A percentile compares a stretch with the other conserved stretches of the same genome.
These are phyloP conservation scores for Tetrapyrgos nigripes DNA, from an alignment of 1,284 basidiomycete genomes.

Conservation along the genomic window DNA sequence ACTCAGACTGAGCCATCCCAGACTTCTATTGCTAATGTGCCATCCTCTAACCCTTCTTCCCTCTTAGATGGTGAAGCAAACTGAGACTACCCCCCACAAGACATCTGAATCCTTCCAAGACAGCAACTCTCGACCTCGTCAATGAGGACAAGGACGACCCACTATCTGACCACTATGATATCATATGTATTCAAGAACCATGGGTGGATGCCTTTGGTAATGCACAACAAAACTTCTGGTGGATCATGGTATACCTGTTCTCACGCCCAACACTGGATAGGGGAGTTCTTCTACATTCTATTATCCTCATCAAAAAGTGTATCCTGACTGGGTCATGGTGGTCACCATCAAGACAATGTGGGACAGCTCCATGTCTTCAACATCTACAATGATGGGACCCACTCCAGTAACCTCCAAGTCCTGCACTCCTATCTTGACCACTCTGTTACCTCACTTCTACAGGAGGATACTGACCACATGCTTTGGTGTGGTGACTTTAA, in stretches of 20 bases:
- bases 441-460: background rate
- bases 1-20: no score
- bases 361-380: slow-evolving; percentile 30
- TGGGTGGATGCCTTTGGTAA: slow-evolving; percentile 24
- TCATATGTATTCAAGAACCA: slow-evolving; percentile 36
- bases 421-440: slow-evolving; percentile 6
- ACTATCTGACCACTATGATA: slow-evolving; percentile 21
- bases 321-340: slow-evolving; percentile 29
- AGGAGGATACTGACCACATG: background rate
- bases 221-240: slow-evolving; percentile 16
- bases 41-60: no score
- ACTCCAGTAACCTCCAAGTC: slow-evolving; percentile 11
- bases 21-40: no score
- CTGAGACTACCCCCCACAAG: no score
- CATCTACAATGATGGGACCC: slow-evolving; percentile 31
- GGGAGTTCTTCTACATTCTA: slow-evolving; percentile 18
- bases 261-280: background rate
- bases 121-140: slow-evolving; percentile 6
- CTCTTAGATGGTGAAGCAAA: no score
- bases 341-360: slow-evolving; percentile 20
- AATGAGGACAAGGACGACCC: slow-evolving; percentile 4
- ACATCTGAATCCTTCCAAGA: no score
- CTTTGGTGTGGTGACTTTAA: slow-evolving; percentile 57
- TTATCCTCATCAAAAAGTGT: slow-evolving; percentile 29
- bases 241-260: slow-evolving; percentile 21